A percentile compares a stretch with the other conserved stretches of the same genome.
These are phyloP conservation scores for Colletotrichum plurivorum DNA, from an alignment of 2,329 filamentous ascomycete genomes.

Conservation along the genomic window DNA sequence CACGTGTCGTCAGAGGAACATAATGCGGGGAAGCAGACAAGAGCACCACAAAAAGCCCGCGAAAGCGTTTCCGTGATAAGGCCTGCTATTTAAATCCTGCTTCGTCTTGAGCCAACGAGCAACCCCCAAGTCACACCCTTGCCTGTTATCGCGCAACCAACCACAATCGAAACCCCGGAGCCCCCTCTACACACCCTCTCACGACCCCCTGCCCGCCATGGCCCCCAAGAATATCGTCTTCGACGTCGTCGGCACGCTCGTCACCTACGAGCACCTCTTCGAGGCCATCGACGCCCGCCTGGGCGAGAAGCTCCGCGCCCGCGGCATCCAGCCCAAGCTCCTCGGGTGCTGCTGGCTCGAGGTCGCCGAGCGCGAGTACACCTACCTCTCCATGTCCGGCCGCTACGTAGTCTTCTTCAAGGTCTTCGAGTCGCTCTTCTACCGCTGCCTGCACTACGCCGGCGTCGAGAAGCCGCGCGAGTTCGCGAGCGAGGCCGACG, in stretches of 20 bases:
- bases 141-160: background rate
- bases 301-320: slow-evolving; percentile 54
- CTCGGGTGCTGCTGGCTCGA: slow-evolving; percentile 65
- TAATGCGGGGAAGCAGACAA: background rate
- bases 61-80: background rate
- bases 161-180: background rate
- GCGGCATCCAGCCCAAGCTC: slow-evolving; percentile 56
- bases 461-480: slow-evolving; percentile 58
- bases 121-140: background rate
- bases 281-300: slow-evolving; percentile 57
- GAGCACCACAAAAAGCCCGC: background rate
- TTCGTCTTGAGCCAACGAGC: background rate
- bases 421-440: slow-evolving; percentile 61
- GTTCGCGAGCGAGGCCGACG: slow-evolving; percentile 59
- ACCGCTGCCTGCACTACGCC: slow-evolving; percentile 60
- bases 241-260: slow-evolving; percentile 66
- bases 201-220: background rate
- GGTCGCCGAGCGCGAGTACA: slow-evolving; percentile 64
- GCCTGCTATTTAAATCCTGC: background rate
- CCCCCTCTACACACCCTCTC: background rate
- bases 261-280: slow-evolving; percentile 61
- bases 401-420: slow-evolving; percentile 59
- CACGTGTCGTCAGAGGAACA: no score
- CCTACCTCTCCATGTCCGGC: slow-evolving; percentile 60
- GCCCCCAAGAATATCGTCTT: slow-evolving; percentile 61